Evolutionary conservation across 1,139 yeast species (phyloP), one percentile per base, ranked within the genome.

Genomic region (Diutina catenulata): DNA sequence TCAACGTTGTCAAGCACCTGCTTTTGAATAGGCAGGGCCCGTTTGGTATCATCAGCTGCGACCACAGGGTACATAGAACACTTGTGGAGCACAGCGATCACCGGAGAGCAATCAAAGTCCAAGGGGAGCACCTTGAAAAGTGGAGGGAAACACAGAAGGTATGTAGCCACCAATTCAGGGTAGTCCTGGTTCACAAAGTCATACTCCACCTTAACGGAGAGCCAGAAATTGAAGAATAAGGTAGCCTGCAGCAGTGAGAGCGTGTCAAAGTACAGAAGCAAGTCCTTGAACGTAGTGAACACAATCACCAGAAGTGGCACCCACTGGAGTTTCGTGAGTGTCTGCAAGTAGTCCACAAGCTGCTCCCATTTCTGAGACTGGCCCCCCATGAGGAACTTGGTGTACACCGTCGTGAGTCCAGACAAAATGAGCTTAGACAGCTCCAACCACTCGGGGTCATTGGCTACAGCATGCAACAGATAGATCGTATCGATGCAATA

Each of bases 41-140:
- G 62, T 5, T 43, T 43, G 26, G 60, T 58, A 49, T 80, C 87
- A 2, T 55, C 53, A 13, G 35, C 25, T 20, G 35, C 25, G 10
- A 80, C 57, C 10, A 80, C 64, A 0, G 93, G 91, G 51, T 78
- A 81, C 40, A 81, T 61, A 2, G 80, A 73, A 41, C 83, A 74
- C 22, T 75, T 64, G 47, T 73, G 76, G 45, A 80, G 66, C 15
- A 76, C 58, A 10, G 52, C 55, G 41, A 63, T 68, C 27, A 70
- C 56, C 47, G 67, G 67, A 2, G 53, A 47, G 5, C 51, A 18
- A 5, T 57, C 53, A 42, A 59, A 49, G 6, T 47, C 53, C 3
- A 49, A 56, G 23, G 51, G 49, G 11, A 66, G 49, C 13, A 74
- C 50, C 2, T 45, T 42, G 44, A 66, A 66, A 9, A 80, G 55